Percentiles rank a stretch among this genome's conserved stretches.
phyloP scores from a whole-genome alignment of 106 monocot species.

The Dioscorea dumetorum region DNA sequence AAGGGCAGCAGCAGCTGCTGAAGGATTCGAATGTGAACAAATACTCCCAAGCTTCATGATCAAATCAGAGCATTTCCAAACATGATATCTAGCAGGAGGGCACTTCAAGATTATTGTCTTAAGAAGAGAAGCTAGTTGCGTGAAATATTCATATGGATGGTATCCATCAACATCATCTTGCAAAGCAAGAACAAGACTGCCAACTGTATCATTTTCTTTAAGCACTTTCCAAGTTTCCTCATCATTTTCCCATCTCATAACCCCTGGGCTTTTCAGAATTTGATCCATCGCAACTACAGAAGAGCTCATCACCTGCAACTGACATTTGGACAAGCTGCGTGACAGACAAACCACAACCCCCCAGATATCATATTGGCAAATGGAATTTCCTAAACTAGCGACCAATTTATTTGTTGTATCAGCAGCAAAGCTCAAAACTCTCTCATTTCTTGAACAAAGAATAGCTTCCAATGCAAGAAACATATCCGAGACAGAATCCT shows the following conservation, averaged over 20 bases:
- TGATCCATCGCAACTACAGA: constrained; percentile 45
- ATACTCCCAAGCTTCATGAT: constrained; percentile 31
- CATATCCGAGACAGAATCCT: constrained; percentile 76
- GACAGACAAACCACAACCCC: constrained; percentile 46
- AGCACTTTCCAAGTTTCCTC: constrained; percentile 52
- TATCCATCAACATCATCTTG: constrained; percentile 24
- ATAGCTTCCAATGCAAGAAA: constrained; percentile 62
- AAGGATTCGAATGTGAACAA: constrained; percentile 18
- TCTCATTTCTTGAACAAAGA: constrained; percentile 57
- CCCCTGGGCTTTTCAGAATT: constrained; percentile 37
- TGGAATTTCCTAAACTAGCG: constrained; percentile 28
- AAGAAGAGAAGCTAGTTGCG: constrained; percentile 43
- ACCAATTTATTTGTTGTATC: constrained; percentile 42
- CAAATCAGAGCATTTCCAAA: constrained; percentile 46
- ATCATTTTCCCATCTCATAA: constrained; percentile 14
- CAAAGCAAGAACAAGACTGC: constrained; percentile 29
- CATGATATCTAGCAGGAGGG: constrained; percentile 60
- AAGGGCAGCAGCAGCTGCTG: constrained; percentile 23
- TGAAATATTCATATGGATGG: constrained; percentile 48
- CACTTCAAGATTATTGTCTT: constrained; percentile 55
- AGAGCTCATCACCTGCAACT: constrained; percentile 17
- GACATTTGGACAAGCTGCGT: constrained; percentile 29
- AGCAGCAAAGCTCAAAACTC: constrained; percentile 29
- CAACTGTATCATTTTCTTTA: constrained; percentile 29
- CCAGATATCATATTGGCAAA: constrained; percentile 41